These are phyloP conservation scores for Irpex lacteus DNA, from an alignment of 1,284 basidiomycete genomes.

Conservation along the genomic window DNA sequence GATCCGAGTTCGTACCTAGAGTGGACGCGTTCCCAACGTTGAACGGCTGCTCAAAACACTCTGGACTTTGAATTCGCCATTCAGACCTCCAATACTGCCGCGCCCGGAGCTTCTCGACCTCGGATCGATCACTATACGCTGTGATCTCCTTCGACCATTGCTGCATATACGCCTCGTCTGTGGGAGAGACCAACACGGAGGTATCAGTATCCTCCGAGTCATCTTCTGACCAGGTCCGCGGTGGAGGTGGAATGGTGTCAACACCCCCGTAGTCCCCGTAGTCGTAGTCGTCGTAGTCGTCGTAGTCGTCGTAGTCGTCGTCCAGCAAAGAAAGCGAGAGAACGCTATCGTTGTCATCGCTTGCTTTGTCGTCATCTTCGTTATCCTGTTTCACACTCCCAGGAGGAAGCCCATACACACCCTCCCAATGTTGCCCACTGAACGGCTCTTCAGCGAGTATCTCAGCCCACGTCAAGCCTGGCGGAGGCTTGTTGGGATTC, in stretches of 20 bases:
- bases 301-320: conserved; percentile 37
- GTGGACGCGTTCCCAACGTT: conserved; percentile 66
- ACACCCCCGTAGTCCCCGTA: conserved; percentile 15
- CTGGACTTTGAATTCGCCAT: conserved; percentile 46
- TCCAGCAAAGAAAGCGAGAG: conserved; percentile 49
- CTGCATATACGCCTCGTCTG: not conserved
- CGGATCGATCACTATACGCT: conserved; percentile 40
- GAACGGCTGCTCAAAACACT: conserved; percentile 42
- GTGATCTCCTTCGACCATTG: conserved; percentile 8
- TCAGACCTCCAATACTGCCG: conserved; percentile 70
- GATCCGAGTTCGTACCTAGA: conserved; percentile 42
- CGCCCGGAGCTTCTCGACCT: conserved; percentile 54
- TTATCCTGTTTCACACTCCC: conserved; percentile 37
- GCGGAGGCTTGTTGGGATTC: conserved; percentile 41
- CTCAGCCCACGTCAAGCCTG: conserved; percentile 63
- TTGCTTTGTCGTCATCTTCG: conserved; percentile 36
- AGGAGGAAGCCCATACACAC: conserved; percentile 45
- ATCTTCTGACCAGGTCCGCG: conserved; percentile 38
- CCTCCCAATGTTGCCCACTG: conserved; percentile 77
- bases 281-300: conserved; percentile 40
- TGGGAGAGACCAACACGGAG: conserved; percentile 4
- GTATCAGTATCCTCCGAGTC: conserved; percentile 30
- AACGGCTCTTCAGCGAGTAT: conserved; percentile 77
- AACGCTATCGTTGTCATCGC: conserved; percentile 45
- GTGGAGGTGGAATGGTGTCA: conserved; percentile 42